Evolutionary conservation across 352 stramenopile species (phyloP).

Genomic region (Stramenopiles sp.): DNA sequence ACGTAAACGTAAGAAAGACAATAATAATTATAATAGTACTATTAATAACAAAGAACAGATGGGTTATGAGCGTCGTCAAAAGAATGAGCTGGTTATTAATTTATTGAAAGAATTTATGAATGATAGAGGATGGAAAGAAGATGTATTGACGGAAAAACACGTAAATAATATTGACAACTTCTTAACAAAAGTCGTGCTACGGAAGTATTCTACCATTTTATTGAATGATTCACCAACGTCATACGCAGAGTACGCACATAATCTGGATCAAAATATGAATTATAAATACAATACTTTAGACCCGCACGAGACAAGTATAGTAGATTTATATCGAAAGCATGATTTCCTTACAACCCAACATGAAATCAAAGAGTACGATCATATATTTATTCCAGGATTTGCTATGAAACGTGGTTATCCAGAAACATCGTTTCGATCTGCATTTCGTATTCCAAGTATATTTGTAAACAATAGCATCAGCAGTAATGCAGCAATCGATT

Average conservation of each 20-base stretch:
- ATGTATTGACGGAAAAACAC: neutral
- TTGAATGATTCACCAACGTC: neutral
- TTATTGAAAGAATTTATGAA: neutral
- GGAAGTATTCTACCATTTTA: neutral
- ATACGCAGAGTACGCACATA: neutral
- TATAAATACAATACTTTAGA: neutral
- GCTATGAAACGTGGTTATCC: neutral
- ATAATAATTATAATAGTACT: no score
- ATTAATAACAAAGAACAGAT: neutral
- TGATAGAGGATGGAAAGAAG: neutral
- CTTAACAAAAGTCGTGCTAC: neutral
- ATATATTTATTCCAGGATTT: neutral
- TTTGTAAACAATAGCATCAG: neutral
- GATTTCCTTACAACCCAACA: neutral
- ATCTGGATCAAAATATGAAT: neutral
- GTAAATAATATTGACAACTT: neutral
- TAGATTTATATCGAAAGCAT: neutral
- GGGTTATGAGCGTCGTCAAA: neutral
- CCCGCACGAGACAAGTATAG: neutral
- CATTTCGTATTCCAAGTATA: neutral
- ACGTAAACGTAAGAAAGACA: neutral
- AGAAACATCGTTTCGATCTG: neutral
- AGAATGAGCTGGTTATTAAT: neutral
- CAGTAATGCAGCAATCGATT: neutral
- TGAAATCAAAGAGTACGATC: neutral